Base-by-base conservation (phyloP, 768 basidiomycete species). In the Phlegmacium glaucopus region DNA sequence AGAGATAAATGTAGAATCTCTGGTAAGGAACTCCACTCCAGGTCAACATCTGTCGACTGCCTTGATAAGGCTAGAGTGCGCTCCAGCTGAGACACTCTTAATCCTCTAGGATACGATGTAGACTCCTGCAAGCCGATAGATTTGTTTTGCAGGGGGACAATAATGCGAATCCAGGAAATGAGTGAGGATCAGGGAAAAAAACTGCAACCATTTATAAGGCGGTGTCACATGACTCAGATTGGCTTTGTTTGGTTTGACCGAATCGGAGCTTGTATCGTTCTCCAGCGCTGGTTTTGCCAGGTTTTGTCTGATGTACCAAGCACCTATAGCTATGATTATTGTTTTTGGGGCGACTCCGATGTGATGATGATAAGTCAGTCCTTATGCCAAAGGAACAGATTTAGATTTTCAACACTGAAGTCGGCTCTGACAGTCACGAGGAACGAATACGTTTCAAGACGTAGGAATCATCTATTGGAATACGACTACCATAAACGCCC, bases 21-120 rank as follows among this genome's bases (percentile, higher is more conserved):
- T 57, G 60, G 60, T 61, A 61, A 61, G 60, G 60, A 61, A 61
- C 60, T 59, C 53, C 40, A 56, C 60, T 52, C 51, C 57, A 61
- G 49, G 49, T 58, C 52, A 48, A 55, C 53, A 32, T 44, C 18
- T 35, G 51, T 54, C 42, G 49, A 58, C 55, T 38, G 45, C 60
- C 54, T 35, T 30, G 42, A 15, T 45, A 51, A 2, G 56, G 56
- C 52, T 54, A 45, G 47, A 58, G 52, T 48, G 52, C 39, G 60
- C 60, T 61, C 60, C 60, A 61, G 60, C 60, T 61, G 57, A 61
- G 57, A 57, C 44, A 3, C 47, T 42, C 10, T 26, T 7, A 47
- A 52, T 39, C 18, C 18, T 61, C 55, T 59, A 53, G 60, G 49
- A 61, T 45, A 46, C 52, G 54, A 55, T 49, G 60, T 61, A 61